Conservation (phyloP, 306 rosid genomes). For the Sicyos edulis region DNA sequence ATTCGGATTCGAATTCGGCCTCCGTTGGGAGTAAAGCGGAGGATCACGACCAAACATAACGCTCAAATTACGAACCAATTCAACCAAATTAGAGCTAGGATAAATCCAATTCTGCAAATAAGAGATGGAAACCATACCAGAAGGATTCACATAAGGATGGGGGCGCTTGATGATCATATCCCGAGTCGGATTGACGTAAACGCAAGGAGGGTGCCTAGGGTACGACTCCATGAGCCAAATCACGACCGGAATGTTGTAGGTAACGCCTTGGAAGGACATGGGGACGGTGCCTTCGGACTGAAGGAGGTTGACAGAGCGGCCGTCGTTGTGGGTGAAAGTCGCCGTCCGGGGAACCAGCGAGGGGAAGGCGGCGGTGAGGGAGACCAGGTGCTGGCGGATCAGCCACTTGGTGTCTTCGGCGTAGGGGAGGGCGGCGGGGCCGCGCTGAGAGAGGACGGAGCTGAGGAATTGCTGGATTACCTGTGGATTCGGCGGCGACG, state of each 20-base stretch:
- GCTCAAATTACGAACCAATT: slow-evolving; percentile 46
- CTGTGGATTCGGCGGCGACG: slow-evolving; percentile 38
- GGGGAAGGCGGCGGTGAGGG: slow-evolving; percentile 48
- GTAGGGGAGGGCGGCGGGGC: slow-evolving; percentile 85
- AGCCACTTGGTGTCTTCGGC: slow-evolving; percentile 80
- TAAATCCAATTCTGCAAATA: slow-evolving; percentile 70
- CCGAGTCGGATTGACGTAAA: slow-evolving; percentile 82
- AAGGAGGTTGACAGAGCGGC: slow-evolving; percentile 84
- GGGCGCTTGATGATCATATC: slow-evolving; percentile 94
- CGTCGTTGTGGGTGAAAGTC: slow-evolving; percentile 85
- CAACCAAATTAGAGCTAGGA: slow-evolving; percentile 70
- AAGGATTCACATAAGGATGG: slow-evolving; percentile 68
- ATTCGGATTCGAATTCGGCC: slow-evolving; percentile 24
- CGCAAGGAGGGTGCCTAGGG: slow-evolving; percentile 85
- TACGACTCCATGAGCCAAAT: slow-evolving; percentile 92
- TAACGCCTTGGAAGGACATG: slow-evolving; percentile 55
- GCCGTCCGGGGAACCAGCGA: slow-evolving; percentile 87
- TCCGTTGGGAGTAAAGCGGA: slow-evolving; percentile 76
- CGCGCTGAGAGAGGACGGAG: slow-evolving; percentile 94
- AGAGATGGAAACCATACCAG: slow-evolving; percentile 66
- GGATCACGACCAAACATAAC: slow-evolving; percentile 61
- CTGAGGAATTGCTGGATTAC: slow-evolving; percentile 60
- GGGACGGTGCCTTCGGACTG: slow-evolving; percentile 89
- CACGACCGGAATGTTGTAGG: slow-evolving; percentile 84
- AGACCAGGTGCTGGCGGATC: slow-evolving; percentile 75